Base-by-base conservation (phyloP, 352 stramenopile genomes). In the Phytophthora lateralis region DNA sequence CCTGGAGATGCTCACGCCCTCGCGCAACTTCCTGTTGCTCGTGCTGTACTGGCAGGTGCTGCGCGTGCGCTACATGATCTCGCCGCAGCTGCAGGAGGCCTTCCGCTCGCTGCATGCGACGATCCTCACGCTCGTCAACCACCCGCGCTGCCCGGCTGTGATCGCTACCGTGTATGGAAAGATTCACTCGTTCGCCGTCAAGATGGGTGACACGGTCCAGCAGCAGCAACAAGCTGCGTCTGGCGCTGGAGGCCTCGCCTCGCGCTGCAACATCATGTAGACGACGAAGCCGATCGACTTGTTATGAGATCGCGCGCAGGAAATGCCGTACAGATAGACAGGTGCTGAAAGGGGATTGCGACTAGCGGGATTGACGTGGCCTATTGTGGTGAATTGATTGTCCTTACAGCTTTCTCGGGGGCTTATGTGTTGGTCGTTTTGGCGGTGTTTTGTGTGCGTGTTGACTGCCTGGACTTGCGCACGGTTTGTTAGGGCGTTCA, bases 21-120 rank as follows among this genome's bases (percentile, higher is more conserved):
- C 82, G 34, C 82, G 89, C 60, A 97, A 95, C 74, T 90, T 97
- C 37, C 51, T 97, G 68, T 73, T 95, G 45, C 74, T 90, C 17
- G 73, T 97, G 63, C 72, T 95, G 56, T 96, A 93, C 79, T 97
- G 89, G 89, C 89, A 97, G 73, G 76, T 95, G 55, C 69, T 97
- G 50, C 89, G 89, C 49, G 85, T 97, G 70, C 87, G 89, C 62
- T 97, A 97, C 78, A 97, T 97, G 89, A 91, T 95, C 70, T 94
- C 85, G 39, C 84, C 85, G 48, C 80, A 90, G 64, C 71, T 97
- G 29, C 86, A 94, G 65, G 80, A 95, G 38, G 78, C 80, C 10
- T 97, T 96, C 74, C 76, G 80, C 52, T 55, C 67, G 21, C 66
- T 97, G 17, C 88, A 97, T 68, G 46, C 62, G 14, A 75, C 65